Evolutionary conservation across 768 basidiomycete genomes (phyloP), one percentile per base, ranked within the genome.

Genomic region (Dendrothele bispora): DNA sequence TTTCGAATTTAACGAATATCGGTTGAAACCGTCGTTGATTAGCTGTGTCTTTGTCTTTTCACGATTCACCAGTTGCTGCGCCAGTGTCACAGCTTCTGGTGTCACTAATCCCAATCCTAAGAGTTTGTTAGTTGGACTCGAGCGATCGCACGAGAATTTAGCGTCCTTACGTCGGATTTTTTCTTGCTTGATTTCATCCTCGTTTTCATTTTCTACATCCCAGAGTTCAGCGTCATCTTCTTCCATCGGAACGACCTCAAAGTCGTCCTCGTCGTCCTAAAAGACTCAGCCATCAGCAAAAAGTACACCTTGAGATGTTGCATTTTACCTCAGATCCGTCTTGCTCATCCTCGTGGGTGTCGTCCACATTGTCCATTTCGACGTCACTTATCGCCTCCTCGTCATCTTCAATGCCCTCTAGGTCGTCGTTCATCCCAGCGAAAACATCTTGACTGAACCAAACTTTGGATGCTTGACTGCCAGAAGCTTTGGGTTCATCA

Each of bases 371-470:
- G 20, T 35, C 43, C 18, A 46, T 17, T 34, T 41, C 57, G 6
- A 48, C 52, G 46, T 60, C 60, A 3, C 62, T 69, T n/a, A n/a
- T n/a, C n/a, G n/a, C n/a, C n/a, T n/a, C n/a, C n/a, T n/a, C n/a
- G 5, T 70, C 61, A 5, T 58, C 62, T 26, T 68, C 71, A 17
- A 54, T 59, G 26, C 56, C 57, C 12, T 70, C 66, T 34, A 73
- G 63, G 27, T 74, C 60, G 5, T 62, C 77, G 35, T 78, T 81
- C 6, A 80, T 64, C 20, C 79, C 86, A 41, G 82, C 77, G 74
- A 99, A 99, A 36, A 97, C 67, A 42, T 88, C 87, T 66, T 97
- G 95, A 54, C 88, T 86, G 69, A 98, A 99, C 97, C 97, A 99
- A n/a, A 98, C 63, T 56, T 86, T 79, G 2, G 93, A 80, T 37